A percentile compares a stretch with the other conserved stretches of the same genome.
These are phyloP conservation scores for Diplogelasinospora grovesii DNA, from an alignment of 495 filamentous ascomycete species.

Conservation along the genomic window DNA sequence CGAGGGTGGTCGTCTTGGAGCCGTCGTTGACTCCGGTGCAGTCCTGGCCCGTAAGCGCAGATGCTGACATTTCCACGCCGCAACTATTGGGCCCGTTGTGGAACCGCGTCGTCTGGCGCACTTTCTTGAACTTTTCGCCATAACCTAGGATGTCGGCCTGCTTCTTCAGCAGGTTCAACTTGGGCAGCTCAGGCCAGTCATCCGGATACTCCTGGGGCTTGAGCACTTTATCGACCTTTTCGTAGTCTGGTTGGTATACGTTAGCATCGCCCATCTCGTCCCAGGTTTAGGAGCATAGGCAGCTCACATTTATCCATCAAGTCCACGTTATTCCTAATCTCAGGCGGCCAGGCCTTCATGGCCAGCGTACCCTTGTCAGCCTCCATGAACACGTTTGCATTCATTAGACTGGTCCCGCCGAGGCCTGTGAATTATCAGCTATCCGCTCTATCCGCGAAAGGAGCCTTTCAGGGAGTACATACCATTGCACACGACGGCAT, in stretches of 20 bases:
- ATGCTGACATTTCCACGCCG: slow-evolving; percentile 56
- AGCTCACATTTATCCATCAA: slow-evolving; percentile 45
- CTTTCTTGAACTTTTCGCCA: slow-evolving; percentile 47
- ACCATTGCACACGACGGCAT: slow-evolving; percentile 61
- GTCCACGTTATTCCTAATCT: slow-evolving; percentile 44
- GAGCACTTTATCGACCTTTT: slow-evolving; percentile 48
- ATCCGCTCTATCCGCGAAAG: neutral
- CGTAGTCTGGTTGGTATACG: slow-evolving; percentile 49
- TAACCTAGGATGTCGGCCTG: slow-evolving; percentile 47
- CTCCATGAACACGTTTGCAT: slow-evolving; percentile 60
- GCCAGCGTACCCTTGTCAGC: slow-evolving; percentile 48
- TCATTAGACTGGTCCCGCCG: slow-evolving; percentile 58
- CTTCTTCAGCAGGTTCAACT: slow-evolving; percentile 49
- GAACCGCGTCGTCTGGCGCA: slow-evolving; percentile 58
- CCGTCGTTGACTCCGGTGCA: slow-evolving; percentile 60
- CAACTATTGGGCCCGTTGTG: slow-evolving; percentile 50
- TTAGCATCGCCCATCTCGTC: slow-evolving; percentile 1
- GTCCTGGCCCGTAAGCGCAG: slow-evolving; percentile 54
- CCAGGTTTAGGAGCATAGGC: neutral
- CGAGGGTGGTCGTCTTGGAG: slow-evolving; percentile 57
- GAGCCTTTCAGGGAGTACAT: slow-evolving; percentile 6
- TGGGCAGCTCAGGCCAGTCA: slow-evolving; percentile 47
- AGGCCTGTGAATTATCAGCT: slow-evolving; percentile 35
- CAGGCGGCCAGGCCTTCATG: slow-evolving; percentile 53
- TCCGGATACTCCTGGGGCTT: slow-evolving; percentile 54